Percentiles rank a stretch among this genome's conserved stretches.
Evolutionary conservation across 2,329 filamentous ascomycete genomes (phyloP).

Genomic region (Anthostomella pinea): DNA sequence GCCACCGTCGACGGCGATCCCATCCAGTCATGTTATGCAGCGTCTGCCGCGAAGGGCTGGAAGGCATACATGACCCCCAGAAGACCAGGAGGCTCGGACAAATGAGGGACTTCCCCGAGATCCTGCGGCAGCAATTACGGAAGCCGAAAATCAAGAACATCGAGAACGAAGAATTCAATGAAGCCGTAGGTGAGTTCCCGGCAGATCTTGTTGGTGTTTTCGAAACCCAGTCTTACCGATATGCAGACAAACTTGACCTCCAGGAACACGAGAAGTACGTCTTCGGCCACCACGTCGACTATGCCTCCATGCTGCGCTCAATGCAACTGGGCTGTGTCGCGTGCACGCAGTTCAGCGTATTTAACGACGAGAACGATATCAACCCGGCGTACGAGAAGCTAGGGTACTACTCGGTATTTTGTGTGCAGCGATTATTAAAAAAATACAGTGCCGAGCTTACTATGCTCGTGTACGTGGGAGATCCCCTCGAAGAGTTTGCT

Average conservation of each 20-base stretch:
- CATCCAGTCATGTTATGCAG: slow-evolving; percentile 16
- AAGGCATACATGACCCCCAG: slow-evolving; percentile 9
- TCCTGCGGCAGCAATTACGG: slow-evolving; percentile 2
- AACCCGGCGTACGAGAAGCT: slow-evolving; percentile 2
- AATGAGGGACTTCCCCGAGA: slow-evolving; percentile 9
- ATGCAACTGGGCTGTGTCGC: slow-evolving; percentile 11
- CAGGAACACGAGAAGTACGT: slow-evolving; percentile 12
- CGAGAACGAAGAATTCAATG: slow-evolving; percentile 1
- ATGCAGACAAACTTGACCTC: slow-evolving; percentile 1
- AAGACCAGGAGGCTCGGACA: slow-evolving; percentile 7
- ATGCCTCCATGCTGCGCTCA: slow-evolving; percentile 11
- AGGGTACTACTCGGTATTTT: slow-evolving; percentile 18
- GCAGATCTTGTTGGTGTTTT: slow-evolving; percentile 5
- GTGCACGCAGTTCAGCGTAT: slow-evolving; percentile 6
- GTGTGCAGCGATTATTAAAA: slow-evolving; percentile 3
- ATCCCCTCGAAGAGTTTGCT: slow-evolving; percentile 3
- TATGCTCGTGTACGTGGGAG: slow-evolving; percentile 11
- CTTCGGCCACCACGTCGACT: slow-evolving; percentile 15
- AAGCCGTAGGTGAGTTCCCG: slow-evolving; percentile 14
- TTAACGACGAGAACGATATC: slow-evolving; percentile 9
- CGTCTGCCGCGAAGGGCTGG: slow-evolving; percentile 11
- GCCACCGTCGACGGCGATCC: no score
- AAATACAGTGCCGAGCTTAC: background rate
- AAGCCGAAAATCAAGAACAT: background rate
- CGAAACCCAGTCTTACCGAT: background rate